Base-by-base conservation (phyloP, 371 early-diverging fungal species). In the Nematocida sp. region DNA sequence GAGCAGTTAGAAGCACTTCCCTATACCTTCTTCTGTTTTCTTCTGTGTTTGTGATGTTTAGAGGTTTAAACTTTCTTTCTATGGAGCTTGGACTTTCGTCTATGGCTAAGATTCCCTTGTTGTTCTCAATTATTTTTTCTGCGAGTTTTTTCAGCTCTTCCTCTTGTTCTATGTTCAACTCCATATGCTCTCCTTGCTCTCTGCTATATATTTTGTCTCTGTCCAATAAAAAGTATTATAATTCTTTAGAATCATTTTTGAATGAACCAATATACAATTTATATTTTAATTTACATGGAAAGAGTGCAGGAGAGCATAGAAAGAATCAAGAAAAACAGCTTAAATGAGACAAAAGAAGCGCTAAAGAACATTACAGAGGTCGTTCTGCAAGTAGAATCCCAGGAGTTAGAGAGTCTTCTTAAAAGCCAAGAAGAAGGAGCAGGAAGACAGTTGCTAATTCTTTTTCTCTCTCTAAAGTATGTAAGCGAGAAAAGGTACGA, bases 51-150 rank as follows among this genome's bases (percentile, higher is more conserved):
- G 82, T 83, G 49, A 88, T 86, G 28, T 61, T 66, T 81, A 86
- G 83, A 32, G 79, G 76, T 42, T 60, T 68, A 77, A 89, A 87
- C 60, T 86, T 86, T 79, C 86, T 87, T 36, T 85, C 87, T 47
- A 88, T 86, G 55, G 87, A 87, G 26, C 82, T 82, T 23, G 87
- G 86, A 55, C 85, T 86, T 81, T 89, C 89, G 68, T 89, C 88
- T 77, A 86, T 87, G 39, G 88, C 87, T 33, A 85, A 69, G 38
- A 85, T 84, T 56, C 89, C 89, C 80, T 86, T 87, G 42, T 86
- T 86, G 39, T 83, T 79, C 55, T 86, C 86, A 20, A 86, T 84
- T 33, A 88, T 86, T 59, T 82, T 84, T 48, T 76, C 47, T 65
- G 88, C 88, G 57, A 68, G 86, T 36, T 55, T 47, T 76, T 53